Evolutionary conservation across 805 yeast species (phyloP).

Genomic region (Suhomyces vadensis): DNA sequence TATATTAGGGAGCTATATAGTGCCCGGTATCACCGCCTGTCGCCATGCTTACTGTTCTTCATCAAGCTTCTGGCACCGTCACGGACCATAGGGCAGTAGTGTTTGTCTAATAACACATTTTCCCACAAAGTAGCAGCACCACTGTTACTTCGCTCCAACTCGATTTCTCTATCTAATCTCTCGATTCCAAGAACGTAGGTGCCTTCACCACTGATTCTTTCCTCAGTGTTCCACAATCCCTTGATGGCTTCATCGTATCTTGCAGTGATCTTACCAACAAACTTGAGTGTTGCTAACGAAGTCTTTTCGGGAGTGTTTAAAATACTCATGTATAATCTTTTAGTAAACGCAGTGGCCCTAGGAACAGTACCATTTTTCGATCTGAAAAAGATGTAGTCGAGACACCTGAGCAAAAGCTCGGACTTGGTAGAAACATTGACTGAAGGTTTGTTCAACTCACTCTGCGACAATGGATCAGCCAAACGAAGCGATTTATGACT

Average conservation of each 20-base stretch:
- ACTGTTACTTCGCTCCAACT: slow-evolving; percentile 75
- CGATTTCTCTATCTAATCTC: slow-evolving; percentile 42
- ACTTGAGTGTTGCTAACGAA: slow-evolving; percentile 71
- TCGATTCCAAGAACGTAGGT: slow-evolving; percentile 58
- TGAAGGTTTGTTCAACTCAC: slow-evolving; percentile 54
- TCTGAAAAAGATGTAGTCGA: slow-evolving; percentile 80
- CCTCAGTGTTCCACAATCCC: slow-evolving; percentile 84
- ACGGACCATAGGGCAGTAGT: slow-evolving; percentile 80
- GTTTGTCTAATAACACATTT: slow-evolving; percentile 70
- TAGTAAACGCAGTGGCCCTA: slow-evolving; percentile 79
- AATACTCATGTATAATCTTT: slow-evolving; percentile 66
- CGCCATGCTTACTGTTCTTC: slow-evolving; percentile 34
- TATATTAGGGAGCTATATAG: too few species aligned
- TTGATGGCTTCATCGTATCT: slow-evolving; percentile 67
- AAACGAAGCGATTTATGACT: slow-evolving; percentile 78
- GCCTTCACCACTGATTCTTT: slow-evolving; percentile 79
- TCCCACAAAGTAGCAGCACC: slow-evolving; percentile 94
- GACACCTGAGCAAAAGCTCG: slow-evolving; percentile 72
- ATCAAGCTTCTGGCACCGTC: slow-evolving; percentile 54
- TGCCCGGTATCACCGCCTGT: background rate
- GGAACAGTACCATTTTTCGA: slow-evolving; percentile 64
- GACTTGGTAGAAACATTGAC: slow-evolving; percentile 89
- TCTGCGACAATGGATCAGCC: slow-evolving; percentile 65
- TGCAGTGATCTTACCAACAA: slow-evolving; percentile 71
- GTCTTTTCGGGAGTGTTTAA: slow-evolving; percentile 88